These are phyloP conservation scores for Ustilago curta DNA, from an alignment of 1,284 basidiomycete species.

Conservation along the genomic window DNA sequence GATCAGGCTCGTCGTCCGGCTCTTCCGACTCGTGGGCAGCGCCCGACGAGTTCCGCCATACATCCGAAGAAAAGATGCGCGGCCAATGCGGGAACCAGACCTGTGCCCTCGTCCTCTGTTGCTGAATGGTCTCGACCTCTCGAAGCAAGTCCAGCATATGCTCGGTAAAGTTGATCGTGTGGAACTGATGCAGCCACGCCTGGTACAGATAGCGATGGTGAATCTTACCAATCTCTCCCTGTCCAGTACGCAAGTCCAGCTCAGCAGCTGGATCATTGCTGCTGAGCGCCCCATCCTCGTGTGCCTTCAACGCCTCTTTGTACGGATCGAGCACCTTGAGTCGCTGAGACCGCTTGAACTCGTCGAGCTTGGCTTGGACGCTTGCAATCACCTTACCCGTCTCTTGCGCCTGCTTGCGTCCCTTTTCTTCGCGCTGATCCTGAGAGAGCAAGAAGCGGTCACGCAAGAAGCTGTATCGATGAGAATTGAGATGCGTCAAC, in stretches of 20 bases:
- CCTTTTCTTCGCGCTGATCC: conserved; percentile 23
- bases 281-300: conserved; percentile 12
- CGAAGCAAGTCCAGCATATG: conserved; percentile 72
- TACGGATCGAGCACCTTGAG: conserved; percentile 77
- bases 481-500: conserved; percentile 51
- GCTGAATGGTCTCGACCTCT: conserved; percentile 76
- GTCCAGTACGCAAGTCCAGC: conserved; percentile 38
- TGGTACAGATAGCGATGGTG: conserved; percentile 72
- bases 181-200: conserved; percentile 80
- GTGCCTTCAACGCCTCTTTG: conserved; percentile 27
- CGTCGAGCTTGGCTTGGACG: conserved; percentile 71
- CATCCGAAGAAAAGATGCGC: conserved; percentile 71
- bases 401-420: conserved; percentile 31
- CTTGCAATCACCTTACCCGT: conserved; percentile 69
- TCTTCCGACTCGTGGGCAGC: conserved; percentile 29
- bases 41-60: conserved; percentile 70
- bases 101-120: conserved; percentile 72
- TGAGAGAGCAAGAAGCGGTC: conserved; percentile 28
- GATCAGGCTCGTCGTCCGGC: conserved; percentile 45
- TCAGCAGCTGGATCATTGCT: conserved; percentile 20
- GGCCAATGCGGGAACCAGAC: conserved; percentile 78
- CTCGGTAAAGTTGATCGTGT: conserved; percentile 47
- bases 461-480: conserved; percentile 37
- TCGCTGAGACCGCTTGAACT: conserved; percentile 74
- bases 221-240: conserved; percentile 38